Base-by-base conservation (phyloP, 2,329 filamentous ascomycete species). In the Catunica adiposa region DNA sequence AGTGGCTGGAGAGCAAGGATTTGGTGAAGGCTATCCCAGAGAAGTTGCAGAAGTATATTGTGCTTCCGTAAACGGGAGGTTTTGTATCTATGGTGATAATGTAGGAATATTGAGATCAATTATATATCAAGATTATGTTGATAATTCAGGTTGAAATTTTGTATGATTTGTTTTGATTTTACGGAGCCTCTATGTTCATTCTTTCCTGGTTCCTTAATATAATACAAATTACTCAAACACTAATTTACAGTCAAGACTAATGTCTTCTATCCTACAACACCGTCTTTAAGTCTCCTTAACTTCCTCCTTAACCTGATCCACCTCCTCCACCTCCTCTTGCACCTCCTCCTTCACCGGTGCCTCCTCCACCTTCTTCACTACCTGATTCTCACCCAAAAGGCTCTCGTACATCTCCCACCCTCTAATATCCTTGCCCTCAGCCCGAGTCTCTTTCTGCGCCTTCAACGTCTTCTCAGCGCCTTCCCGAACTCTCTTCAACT, bases 21-120 rank as follows among this genome's bases (percentile, higher is more conserved):
- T 72, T 98, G 61, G 68, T 92, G 48, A 78, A 73, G 26, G 83
- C 89, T 46, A 83, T 98, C 66, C 92, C 92, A 5, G 78, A 86
- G 71, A 82, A 86, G 66, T 69, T 97, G 66, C 79, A 86, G 67
- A 95, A 89, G 76, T 97, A 98, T 70, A 94, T 96, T 69, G 89
- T 97, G 60, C 71, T 97, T 68, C 85, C 86, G 61, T 94, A 71
- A 42, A 44, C 29, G 29, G 29, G 11, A 5, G 11, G 29, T 11
- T 34, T 34, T 34, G 11, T n/a, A n/a, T n/a, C n/a, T n/a, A n/a
- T n/a, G n/a, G n/a, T n/a, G n/a, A n/a, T n/a, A n/a, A n/a, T n/a
- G n/a, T n/a, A n/a, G n/a, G n/a, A n/a, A n/a, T n/a, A n/a, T n/a
- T n/a, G n/a, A n/a, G n/a, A n/a, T n/a, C n/a, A n/a, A n/a, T n/a